Conservation (phyloP, 352 stramenopile genomes). For the Pythium rishiriense region DNA sequence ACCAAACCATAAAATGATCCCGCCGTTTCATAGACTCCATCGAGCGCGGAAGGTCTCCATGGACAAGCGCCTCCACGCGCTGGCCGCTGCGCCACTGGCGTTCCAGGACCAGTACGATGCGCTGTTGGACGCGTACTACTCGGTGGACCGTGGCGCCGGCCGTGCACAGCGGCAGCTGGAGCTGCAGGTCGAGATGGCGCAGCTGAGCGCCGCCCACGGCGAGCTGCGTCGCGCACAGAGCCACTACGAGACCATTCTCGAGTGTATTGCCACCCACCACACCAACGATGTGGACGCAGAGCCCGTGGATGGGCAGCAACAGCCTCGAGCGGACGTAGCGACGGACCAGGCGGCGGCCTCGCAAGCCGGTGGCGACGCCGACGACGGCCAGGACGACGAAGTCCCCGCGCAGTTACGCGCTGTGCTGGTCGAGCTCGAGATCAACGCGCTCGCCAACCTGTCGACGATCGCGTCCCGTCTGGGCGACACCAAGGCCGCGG, state of each 20-base stretch:
- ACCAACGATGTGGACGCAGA: background rate
- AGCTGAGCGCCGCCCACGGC: slow-evolving; percentile 35
- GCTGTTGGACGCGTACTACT: slow-evolving; percentile 16
- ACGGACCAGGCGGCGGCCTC: background rate
- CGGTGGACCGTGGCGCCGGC: background rate
- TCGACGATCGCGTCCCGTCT: slow-evolving; percentile 35
- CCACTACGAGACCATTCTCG: slow-evolving; percentile 35
- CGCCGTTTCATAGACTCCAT: too few species aligned
- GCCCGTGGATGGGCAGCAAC: too few species aligned
- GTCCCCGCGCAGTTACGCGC: slow-evolving; percentile 22
- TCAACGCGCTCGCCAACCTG: slow-evolving; percentile 44
- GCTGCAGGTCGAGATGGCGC: slow-evolving; percentile 36
- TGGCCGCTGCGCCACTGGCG: background rate
- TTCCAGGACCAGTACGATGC: slow-evolving; percentile 21
- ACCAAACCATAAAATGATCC: too few species aligned
- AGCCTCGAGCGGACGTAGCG: background rate
- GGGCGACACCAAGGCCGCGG: slow-evolving; percentile 34
- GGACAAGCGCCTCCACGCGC: slow-evolving; percentile 1
- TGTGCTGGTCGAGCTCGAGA: slow-evolving; percentile 28
- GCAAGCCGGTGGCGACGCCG: background rate
- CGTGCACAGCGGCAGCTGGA: slow-evolving; percentile 23
- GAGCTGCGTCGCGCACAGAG: slow-evolving; percentile 33
- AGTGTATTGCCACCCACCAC: slow-evolving; percentile 6
- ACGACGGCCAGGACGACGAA: background rate
- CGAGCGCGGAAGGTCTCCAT: too few species aligned